Base-by-base conservation (phyloP, 176 grass and related monocot genomes). In the Juncus inflexus region DNA sequence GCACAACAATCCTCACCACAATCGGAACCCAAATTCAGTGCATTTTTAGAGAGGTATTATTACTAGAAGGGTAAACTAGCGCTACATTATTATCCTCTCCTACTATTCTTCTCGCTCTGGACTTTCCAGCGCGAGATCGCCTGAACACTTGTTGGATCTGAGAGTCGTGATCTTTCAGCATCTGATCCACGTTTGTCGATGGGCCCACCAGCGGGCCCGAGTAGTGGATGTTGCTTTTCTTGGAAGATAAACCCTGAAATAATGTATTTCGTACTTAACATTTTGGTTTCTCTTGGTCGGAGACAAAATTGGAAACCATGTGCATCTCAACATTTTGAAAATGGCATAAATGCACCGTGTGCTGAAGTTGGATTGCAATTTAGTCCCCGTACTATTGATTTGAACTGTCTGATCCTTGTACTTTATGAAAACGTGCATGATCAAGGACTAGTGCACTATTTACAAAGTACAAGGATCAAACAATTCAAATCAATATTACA, bases 141-240 rank as follows among this genome's bases (percentile, higher is more conserved):
- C 95, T 73, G 76, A 82, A 84, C 7, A 86, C 89, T 69, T 94
- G 80, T 69, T 90, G 85, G 65, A 99, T 99, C 9, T 99, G 89
- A 42, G 89, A 85, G 62, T 99, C 95, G 35, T 99, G 90, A 43
- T 99, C 89, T 83, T 99, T 99, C 76, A 99, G 83, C 80, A 99
- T 99, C 66, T 90, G 77, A 45, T 99, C 95, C 0, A 83, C 89
- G 45, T 90, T 92, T 35, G 85, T 87, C 11, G 92, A 81, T 58
- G 85, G 79, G 47, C 80, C 79, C 41, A 71, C 65, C 14, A 99
- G 80, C 2, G 95, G 95, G 28, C 95, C 95, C 2, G 95, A 99
- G 73, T 94, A 87, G 74, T 94, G 95, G 41, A 94, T 94, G 64
- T 94, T 99, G 67, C 76, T 94, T 55, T 88, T 88, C 43, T 97